Conservation (phyloP, 2,329 filamentous ascomycete species). For the Ophiostoma tasmaniense region DNA sequence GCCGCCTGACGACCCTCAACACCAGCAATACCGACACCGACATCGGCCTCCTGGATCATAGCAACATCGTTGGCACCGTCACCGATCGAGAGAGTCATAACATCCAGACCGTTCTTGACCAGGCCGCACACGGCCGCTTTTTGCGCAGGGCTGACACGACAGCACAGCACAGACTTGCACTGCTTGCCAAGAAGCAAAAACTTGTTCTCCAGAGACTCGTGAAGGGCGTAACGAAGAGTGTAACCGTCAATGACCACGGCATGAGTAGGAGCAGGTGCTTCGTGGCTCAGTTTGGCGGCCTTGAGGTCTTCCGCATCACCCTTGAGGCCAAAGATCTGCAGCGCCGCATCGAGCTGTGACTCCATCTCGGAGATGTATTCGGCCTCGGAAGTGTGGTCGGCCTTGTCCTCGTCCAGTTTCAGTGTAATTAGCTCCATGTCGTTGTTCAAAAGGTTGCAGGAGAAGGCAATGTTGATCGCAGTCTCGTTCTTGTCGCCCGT, state of each 20-base stretch:
- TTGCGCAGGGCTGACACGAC: constrained; percentile 90
- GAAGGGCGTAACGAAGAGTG: constrained; percentile 77
- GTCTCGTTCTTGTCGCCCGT: constrained; percentile 99
- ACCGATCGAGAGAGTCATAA: constrained; percentile 90
- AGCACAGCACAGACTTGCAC: constrained; percentile 93
- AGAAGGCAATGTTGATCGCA: constrained; percentile 99
- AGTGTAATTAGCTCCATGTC: constrained; percentile 95
- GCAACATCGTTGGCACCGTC: constrained; percentile 94
- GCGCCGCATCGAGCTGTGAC: constrained; percentile 63
- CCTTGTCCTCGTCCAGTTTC: constrained; percentile 69
- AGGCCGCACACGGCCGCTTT: constrained; percentile 95
- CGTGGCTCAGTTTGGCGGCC: constrained; percentile 71
- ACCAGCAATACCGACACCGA: constrained; percentile 92
- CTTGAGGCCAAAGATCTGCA: constrained; percentile 66
- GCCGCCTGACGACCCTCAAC: constrained; percentile 86
- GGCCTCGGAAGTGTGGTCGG: constrained; percentile 39
- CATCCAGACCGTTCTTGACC: constrained; percentile 89
- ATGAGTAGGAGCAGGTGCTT: constrained; percentile 78
- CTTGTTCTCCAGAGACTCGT: constrained; percentile 76
- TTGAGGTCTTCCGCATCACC: constrained; percentile 80
- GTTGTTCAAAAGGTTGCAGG: constrained; percentile 93
- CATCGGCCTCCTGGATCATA: constrained; percentile 95
- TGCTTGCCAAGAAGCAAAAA: constrained; percentile 94
- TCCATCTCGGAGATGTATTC: constrained; percentile 51
- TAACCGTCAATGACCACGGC: constrained; percentile 94